Conservation (phyloP, 2,329 filamentous ascomycete genomes). For the Exserohilum rostratum region DNA sequence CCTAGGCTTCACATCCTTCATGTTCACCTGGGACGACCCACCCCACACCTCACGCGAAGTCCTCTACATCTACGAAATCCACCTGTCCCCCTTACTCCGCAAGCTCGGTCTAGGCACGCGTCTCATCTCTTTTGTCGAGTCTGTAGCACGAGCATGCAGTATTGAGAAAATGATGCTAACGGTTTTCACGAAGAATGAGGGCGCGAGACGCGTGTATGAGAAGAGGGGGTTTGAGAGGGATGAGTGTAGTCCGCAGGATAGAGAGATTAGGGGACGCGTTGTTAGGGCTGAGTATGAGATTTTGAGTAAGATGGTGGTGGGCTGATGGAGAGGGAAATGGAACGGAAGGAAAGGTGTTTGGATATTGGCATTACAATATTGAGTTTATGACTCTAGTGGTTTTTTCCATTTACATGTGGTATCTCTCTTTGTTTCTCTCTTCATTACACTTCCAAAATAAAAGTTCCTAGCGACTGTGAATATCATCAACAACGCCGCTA, state of each 20-base stretch:
- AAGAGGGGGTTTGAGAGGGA: slow-evolving; percentile 63
- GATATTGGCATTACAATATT: too few relatives aligned
- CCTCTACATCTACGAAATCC: slow-evolving; percentile 80
- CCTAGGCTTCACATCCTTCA: slow-evolving; percentile 62
- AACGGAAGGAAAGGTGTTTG: too few relatives aligned
- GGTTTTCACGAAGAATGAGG: slow-evolving; percentile 68
- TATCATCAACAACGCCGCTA: background rate
- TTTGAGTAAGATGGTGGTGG: slow-evolving; percentile 33
- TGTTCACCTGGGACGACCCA: slow-evolving; percentile 70
- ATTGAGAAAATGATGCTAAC: slow-evolving; percentile 75
- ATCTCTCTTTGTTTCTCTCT: background rate
- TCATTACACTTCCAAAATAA: background rate
- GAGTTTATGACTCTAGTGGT: too few relatives aligned
- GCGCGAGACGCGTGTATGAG: slow-evolving; percentile 66
- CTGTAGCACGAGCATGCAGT: slow-evolving; percentile 60
- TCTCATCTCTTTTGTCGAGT: slow-evolving; percentile 64
- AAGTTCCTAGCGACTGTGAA: background rate
- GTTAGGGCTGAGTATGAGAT: slow-evolving; percentile 36
- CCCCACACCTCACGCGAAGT: slow-evolving; percentile 58
- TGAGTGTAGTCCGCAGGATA: slow-evolving; percentile 58
- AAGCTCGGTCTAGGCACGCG: slow-evolving; percentile 67
- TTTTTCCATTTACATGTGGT: too few relatives aligned
- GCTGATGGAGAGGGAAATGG: too few relatives aligned
- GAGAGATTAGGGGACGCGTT: slow-evolving; percentile 31
- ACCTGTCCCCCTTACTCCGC: slow-evolving; percentile 64